Base-by-base conservation (phyloP, 345 rosid genomes). In the Eucalyptus victrix region DNA sequence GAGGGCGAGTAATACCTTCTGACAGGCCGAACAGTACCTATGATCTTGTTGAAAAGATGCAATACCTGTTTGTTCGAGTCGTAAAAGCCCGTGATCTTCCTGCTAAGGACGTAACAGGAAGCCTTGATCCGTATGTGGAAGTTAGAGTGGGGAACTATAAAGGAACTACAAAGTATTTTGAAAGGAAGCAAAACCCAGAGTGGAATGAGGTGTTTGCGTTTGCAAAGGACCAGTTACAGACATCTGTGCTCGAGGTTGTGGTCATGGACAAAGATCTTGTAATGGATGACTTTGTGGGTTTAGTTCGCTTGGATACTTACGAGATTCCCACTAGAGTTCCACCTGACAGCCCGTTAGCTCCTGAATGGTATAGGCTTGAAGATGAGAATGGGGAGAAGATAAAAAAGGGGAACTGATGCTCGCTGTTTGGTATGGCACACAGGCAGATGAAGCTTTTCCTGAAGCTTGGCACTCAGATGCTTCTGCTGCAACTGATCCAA, bases 181-280 rank as follows among this genome's bases (percentile, higher is more conserved):
- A 92, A 95, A 98, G 93, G 95, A 96, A 94, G 47, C 90, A 95
- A 49, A 96, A 92, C 21, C 99, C 99, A 4, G 93, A 93, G 86
- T 98, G 99, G 99, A 94, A 93, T 91, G 95, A 97, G 92, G 99
- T 97, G 88, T 96, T 98, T 87, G 98, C 99, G 42, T 98, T 97
- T 90, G 88, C 99, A 2, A 95, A 93, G 92, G 97, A 96, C 11
- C 89, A 93, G 42, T 67, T 93, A 80, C 99, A 97, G 91, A 89
- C 99, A n/a, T 89, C 95, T 24, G 86, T 90, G 87, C 93, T 98
- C 30, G 97, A 96, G 85, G 97, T 97, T 88, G 90, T 91, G 24
- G 94, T 98, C 34, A 96, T 90, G 93, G 99, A 97, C 92, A 98
- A 97, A 93, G 95, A 98, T 91, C 15, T 91, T 42, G 87, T 97